Base-by-base conservation (phyloP, 495 filamentous ascomycete genomes). In the Parathielavia appendiculata region DNA sequence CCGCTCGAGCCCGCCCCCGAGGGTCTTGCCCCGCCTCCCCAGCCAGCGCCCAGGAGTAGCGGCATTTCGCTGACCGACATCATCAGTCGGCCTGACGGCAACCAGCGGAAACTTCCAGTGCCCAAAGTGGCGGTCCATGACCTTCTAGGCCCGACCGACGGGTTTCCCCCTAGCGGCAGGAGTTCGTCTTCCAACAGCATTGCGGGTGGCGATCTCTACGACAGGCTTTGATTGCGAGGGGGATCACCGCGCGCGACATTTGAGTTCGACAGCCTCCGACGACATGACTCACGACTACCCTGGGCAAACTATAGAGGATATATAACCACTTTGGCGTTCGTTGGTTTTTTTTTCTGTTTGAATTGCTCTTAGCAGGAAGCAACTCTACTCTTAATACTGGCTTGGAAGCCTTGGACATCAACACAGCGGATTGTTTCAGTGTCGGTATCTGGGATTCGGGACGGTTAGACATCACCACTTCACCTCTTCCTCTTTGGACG, bases 51-150 rank as follows among this genome's bases (percentile, higher is more conserved):
- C 34, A 72, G 78, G 34, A 79, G 80, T 34, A 63, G 49, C 40
- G 90, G 91, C 12, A 81, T 92, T 19, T 86, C 89, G 38, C 85
- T 98, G 58, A 90, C 82, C 59, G 92, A 98, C 64, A 97, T 98
- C 69, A 93, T 98, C 75, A 88, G 84, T 60, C 86, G 86, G 56
- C 79, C 89, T 1, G 91, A 96, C 59, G 89, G 91, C 20, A 83
- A 86, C n/a, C 87, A 92, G 67, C 77, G 93, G 61, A 97, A 97
- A 73, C 77, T 98, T n/a, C 93, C 93, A 0, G 86, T 91, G 2
- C 91, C 90, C 52, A 95, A 92, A 67, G 87, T 96, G 17, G 86
- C 89, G 1, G 89, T 96, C 5, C 90, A 95, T 61, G 92, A 96
- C 63, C 78, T 97, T 61, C 73, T 97, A 56, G 87, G 84, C 58